A percentile compares a stretch with the other conserved stretches of the same genome.
These are phyloP conservation scores for Tulasnella calospora DNA, from an alignment of 768 basidiomycete genomes.

Conservation along the genomic window DNA sequence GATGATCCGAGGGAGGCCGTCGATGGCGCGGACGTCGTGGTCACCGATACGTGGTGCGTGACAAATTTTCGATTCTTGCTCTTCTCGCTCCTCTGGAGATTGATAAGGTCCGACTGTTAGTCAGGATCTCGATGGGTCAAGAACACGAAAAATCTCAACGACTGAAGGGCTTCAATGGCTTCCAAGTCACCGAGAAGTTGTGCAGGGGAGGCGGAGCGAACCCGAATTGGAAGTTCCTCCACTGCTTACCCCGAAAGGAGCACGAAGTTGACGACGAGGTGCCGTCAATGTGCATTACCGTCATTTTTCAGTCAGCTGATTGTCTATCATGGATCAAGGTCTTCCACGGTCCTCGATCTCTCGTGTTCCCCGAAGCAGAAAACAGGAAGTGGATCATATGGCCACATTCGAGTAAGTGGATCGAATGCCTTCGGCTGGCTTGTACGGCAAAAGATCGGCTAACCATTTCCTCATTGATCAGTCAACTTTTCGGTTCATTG, in stretches of 20 bases:
- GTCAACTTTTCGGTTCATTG: constrained; percentile 29
- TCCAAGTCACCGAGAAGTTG: constrained; percentile 87
- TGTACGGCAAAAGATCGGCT: not conserved
- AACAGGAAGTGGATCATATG: constrained; percentile 98
- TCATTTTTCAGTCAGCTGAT: not conserved
- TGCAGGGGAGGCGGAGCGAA: constrained; percentile 78
- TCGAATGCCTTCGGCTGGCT: not conserved
- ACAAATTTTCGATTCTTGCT: not conserved
- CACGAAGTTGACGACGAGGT: constrained; percentile 5
- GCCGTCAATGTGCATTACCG: not conserved
- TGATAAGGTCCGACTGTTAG: not conserved
- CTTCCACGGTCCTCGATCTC: constrained; percentile 88
- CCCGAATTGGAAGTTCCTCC: constrained; percentile 88
- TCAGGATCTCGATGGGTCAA: constrained; percentile 99
- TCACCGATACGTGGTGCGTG: constrained; percentile 90
- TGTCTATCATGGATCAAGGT: constrained; percentile 51
- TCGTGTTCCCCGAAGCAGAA: constrained; percentile 91
- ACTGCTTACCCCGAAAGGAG: constrained; percentile 73
- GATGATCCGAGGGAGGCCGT: constrained; percentile 82
- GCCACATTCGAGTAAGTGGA: constrained; percentile 76
- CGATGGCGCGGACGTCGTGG: constrained; percentile 89
- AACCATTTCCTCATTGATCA: not conserved
- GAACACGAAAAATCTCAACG: constrained; percentile 89
- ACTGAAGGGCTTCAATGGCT: constrained; percentile 80
- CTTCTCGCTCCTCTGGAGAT: constrained; percentile 7